Conservation (phyloP, 768 basidiomycete species). For the Brasilioporus rufonigricans region DNA sequence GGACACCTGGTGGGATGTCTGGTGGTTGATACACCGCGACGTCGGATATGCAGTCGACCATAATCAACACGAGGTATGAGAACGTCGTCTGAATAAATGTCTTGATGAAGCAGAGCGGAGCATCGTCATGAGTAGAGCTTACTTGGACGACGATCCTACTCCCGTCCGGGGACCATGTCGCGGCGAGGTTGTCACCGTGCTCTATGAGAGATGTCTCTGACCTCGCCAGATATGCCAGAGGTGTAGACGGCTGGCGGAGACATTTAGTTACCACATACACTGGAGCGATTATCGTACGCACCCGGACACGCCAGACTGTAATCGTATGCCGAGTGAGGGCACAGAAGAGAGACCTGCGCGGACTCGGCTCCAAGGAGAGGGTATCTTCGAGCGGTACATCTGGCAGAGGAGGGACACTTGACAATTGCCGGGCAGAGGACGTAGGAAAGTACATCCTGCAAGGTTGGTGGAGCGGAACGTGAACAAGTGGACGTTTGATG, state of each 20-base stretch:
- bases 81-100: conserved; percentile 58
- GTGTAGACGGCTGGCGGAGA: conserved; percentile 57
- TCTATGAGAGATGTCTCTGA: conserved; percentile 73
- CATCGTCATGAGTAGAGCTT: conserved; percentile 22
- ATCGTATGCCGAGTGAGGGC: conserved; percentile 69
- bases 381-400: conserved; percentile 57
- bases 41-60: conserved; percentile 56
- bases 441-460: conserved; percentile 81
- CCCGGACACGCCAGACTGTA: conserved; percentile 80
- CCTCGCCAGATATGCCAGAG: conserved; percentile 71
- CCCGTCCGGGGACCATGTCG: conserved; percentile 84
- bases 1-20: conserved; percentile 45
- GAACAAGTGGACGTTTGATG: neutral
- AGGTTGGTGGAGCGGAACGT: neutral
- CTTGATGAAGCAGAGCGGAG: conserved; percentile 1
- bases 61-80: conserved; percentile 76
- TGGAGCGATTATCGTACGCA: conserved; percentile 35
- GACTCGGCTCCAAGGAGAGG: conserved; percentile 59
- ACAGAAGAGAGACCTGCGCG: conserved; percentile 76
- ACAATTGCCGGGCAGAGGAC: conserved; percentile 70
- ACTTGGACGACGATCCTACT: conserved; percentile 79
- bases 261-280: neutral
- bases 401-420: conserved; percentile 66
- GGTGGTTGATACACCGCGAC: conserved; percentile 56
- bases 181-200: conserved; percentile 77